phyloP scores from a whole-genome alignment of 257 asterid genomes.

The Gynochthodes officinalis region DNA sequence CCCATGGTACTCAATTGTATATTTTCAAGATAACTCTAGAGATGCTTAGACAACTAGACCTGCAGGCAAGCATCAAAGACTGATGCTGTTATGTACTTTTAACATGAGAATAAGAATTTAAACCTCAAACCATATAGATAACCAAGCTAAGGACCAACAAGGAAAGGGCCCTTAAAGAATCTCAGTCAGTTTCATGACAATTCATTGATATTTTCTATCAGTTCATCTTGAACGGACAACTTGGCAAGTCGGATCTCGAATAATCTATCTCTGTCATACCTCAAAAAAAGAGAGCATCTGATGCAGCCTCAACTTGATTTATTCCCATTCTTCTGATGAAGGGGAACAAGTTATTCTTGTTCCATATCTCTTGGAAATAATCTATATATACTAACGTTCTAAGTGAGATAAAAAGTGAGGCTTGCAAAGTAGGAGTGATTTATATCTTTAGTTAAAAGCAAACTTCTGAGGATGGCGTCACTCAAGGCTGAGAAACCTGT shows the following conservation, averaged over 20 bases:
- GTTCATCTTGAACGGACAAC: background rate
- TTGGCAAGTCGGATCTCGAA: background rate
- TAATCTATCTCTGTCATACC: background rate
- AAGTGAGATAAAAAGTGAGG: background rate
- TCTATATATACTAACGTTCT: conserved; percentile 23
- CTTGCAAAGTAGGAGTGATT: conserved; percentile 5
- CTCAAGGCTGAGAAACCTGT: conserved; percentile 30
- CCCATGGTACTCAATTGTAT: background rate
- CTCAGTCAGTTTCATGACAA: background rate
- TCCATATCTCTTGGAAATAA: background rate
- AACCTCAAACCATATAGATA: background rate
- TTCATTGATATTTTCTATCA: background rate
- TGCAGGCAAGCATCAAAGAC: no score
- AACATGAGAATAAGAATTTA: background rate
- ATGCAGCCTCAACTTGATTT: conserved; percentile 18
- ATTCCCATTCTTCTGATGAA: conserved; percentile 1
- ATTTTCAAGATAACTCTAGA: background rate
- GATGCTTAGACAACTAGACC: conserved; percentile 7
- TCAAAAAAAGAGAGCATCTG: conserved; percentile 16
- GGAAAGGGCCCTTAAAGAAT: background rate
- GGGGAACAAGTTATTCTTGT: background rate
- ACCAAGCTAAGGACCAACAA: background rate
- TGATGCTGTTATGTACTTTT: background rate
- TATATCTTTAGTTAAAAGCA: background rate
- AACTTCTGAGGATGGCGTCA: conserved; percentile 28